phyloP scores from a whole-genome alignment of 2,329 filamentous ascomycete genomes.

The Neonectria magnoliae region DNA sequence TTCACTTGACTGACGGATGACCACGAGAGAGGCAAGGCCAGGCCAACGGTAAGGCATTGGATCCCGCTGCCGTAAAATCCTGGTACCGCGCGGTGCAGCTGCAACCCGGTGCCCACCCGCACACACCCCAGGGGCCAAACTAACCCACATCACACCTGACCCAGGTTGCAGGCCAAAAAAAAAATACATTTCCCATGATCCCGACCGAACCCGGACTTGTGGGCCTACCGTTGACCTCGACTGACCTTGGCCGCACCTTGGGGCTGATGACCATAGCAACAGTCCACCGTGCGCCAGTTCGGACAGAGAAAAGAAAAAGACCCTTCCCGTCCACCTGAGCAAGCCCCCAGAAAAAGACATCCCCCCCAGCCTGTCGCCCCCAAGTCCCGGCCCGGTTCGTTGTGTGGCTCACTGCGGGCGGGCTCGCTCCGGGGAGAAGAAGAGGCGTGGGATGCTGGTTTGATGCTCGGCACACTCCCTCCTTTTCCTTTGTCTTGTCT shows the following conservation, averaged over 20 bases:
- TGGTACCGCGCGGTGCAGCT: slow-evolving; percentile 1
- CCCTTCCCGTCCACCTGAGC: slow-evolving; percentile 28
- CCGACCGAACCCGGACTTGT: slow-evolving; percentile 34
- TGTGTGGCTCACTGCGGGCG: slow-evolving; percentile 12
- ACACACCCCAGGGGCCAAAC: background rate
- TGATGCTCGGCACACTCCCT: slow-evolving; percentile 5
- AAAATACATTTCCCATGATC: slow-evolving; percentile 19
- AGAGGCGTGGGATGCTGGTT: background rate
- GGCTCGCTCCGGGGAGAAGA: background rate
- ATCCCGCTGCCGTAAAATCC: slow-evolving; percentile 16
- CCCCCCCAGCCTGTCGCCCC: slow-evolving; percentile 8
- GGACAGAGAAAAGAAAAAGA: slow-evolving; percentile 10
- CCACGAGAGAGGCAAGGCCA: background rate
- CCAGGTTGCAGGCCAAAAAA: slow-evolving; percentile 10
- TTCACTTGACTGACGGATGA: background rate
- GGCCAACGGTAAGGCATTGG: background rate
- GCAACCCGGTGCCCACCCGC: background rate
- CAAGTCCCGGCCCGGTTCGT: slow-evolving; percentile 27
- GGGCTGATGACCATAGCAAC: slow-evolving; percentile 29
- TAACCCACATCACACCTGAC: slow-evolving; percentile 18
- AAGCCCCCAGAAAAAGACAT: background rate
- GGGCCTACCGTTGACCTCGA: slow-evolving; percentile 37
- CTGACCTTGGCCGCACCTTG: slow-evolving; percentile 38
- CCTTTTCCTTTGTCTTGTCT: background rate
- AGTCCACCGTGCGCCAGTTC: background rate